These are phyloP conservation scores for Hortaea sp. DNA, from an alignment of 2,329 filamentous ascomycete genomes.

Conservation along the genomic window DNA sequence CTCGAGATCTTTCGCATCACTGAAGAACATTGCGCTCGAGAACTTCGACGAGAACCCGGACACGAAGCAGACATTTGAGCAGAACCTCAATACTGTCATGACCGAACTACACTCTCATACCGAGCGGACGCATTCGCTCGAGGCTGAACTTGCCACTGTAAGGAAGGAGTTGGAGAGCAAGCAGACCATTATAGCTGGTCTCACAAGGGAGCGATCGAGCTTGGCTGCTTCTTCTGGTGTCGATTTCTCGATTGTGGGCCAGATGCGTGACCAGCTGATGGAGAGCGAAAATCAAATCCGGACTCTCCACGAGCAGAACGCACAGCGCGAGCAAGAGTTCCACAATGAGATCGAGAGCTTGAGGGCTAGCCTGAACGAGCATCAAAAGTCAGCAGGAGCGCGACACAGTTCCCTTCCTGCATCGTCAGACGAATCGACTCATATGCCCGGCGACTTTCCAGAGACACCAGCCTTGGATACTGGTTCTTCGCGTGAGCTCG, in stretches of 20 bases:
- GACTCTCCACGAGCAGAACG: conserved; percentile 61
- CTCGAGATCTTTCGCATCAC: conserved; percentile 78
- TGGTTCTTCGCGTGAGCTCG: conserved; percentile 20
- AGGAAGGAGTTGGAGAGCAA: conserved; percentile 97
- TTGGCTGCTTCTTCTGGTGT: conserved; percentile 67
- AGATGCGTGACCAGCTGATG: conserved; percentile 77
- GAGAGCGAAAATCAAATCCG: conserved; percentile 72
- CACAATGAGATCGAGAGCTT: conserved; percentile 60
- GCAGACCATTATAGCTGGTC: conserved; percentile 86
- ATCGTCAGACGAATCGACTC: conserved; percentile 12
- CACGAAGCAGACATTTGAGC: conserved; percentile 81
- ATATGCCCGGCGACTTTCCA: conserved; percentile 30
- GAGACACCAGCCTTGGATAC: conserved; percentile 23
- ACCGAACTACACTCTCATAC: conserved; percentile 80
- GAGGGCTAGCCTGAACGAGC: conserved; percentile 42
- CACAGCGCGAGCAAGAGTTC: conserved; percentile 65
- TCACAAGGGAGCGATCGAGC: conserved; percentile 87
- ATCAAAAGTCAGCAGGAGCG: conserved; percentile 11
- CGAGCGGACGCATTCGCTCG: conserved; percentile 81
- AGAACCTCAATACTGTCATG: conserved; percentile 85
- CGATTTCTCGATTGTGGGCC: conserved; percentile 83
- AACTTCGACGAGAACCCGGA: conserved; percentile 76
- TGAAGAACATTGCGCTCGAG: conserved; percentile 79
- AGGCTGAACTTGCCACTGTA: conserved; percentile 69
- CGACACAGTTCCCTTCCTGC: conserved; percentile 12